Conservation (phyloP, 2,329 filamentous ascomycete species). For the Trichoderma hamatum region DNA sequence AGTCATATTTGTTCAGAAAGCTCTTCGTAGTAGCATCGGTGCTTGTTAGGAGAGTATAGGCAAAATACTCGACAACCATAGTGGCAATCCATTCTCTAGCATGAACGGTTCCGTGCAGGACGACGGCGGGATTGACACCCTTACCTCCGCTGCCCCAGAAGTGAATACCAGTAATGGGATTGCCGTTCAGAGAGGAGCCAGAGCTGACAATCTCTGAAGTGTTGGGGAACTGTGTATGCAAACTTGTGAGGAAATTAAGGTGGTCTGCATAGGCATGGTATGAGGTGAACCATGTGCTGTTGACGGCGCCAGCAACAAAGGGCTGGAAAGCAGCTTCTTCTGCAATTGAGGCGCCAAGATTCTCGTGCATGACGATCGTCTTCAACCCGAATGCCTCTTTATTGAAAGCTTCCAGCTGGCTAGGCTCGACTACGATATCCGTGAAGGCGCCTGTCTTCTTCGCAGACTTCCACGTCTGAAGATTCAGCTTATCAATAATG, state of each 20-base stretch:
- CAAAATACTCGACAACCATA: constrained; percentile 59
- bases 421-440: constrained; percentile 47
- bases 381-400: constrained; percentile 39
- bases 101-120: constrained; percentile 62
- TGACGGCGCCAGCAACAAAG: constrained; percentile 27
- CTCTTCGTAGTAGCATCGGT: constrained; percentile 43
- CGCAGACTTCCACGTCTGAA: constrained; percentile 45
- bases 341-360: constrained; percentile 45
- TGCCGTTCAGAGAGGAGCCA: constrained; percentile 52
- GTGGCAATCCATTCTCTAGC: constrained; percentile 63
- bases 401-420: constrained; percentile 40
- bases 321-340: constrained; percentile 38
- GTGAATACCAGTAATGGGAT: constrained; percentile 64
- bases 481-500: constrained; percentile 41
- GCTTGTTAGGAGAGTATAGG: constrained; percentile 53
- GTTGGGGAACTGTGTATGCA: constrained; percentile 47
- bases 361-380: constrained; percentile 42
- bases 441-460: constrained; percentile 41
- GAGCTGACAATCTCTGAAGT: constrained; percentile 54
- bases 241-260: constrained; percentile 49
- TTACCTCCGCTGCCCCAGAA: constrained; percentile 53
- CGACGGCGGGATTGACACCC: constrained; percentile 54
- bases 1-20: constrained; percentile 65
- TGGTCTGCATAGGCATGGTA: constrained; percentile 59
- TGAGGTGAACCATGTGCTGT: constrained; percentile 52